These are phyloP conservation scores for Cladophialophora exuberans DNA, from an alignment of 2,329 filamentous ascomycete species.

Conservation along the genomic window DNA sequence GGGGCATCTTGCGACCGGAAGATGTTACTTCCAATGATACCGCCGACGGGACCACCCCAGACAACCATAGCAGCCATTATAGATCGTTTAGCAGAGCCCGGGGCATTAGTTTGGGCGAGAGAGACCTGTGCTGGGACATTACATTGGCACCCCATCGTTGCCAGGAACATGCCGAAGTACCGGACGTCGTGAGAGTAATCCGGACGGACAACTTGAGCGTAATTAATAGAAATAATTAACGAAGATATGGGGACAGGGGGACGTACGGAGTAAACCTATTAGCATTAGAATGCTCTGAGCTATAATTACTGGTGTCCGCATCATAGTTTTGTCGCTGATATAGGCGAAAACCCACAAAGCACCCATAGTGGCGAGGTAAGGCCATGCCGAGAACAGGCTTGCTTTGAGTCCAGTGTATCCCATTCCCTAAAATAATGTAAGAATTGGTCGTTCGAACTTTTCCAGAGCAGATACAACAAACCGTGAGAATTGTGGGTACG, in stretches of 20 bases:
- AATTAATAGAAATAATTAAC: background rate
- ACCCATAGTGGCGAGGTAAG: conserved; percentile 34
- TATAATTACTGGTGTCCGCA: conserved; percentile 35
- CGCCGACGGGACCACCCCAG: conserved; percentile 37
- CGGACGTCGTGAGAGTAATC: conserved; percentile 30
- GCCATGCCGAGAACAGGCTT: conserved; percentile 36
- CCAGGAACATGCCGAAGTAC: conserved; percentile 39
- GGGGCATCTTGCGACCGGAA: conserved; percentile 34
- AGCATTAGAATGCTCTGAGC: conserved; percentile 33
- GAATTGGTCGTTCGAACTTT: too few relatives aligned
- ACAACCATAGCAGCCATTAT: conserved; percentile 46
- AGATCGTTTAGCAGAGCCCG: conserved; percentile 35
- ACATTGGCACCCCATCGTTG: conserved; percentile 35
- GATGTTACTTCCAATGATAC: conserved; percentile 31
- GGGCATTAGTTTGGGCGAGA: conserved; percentile 39
- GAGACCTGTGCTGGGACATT: conserved; percentile 39
- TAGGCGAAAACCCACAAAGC: conserved; percentile 32
- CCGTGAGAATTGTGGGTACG: conserved; percentile 28
- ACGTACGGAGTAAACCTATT: conserved; percentile 27
- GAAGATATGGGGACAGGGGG: background rate
- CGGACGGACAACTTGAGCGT: conserved; percentile 34
- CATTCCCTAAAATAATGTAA: conserved; percentile 35
- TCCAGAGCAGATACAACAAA: too few relatives aligned
- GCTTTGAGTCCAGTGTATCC: conserved; percentile 35
- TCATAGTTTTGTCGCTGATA: conserved; percentile 35